Conservation (phyloP, 2,329 filamentous ascomycete species). For the Westerdykella sp. region DNA sequence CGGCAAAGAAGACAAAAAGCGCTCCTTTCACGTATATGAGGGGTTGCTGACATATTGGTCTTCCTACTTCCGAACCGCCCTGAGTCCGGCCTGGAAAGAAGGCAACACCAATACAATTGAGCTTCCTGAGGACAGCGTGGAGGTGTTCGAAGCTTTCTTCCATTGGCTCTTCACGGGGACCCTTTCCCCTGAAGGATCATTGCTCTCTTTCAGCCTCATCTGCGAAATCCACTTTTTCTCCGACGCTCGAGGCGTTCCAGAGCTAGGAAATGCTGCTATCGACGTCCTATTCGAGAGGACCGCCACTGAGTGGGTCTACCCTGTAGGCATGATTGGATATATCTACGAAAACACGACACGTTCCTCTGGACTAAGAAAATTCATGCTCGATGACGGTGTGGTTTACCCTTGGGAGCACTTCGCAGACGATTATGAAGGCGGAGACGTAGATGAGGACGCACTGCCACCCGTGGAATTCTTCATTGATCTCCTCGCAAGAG, state of each 20-base stretch:
- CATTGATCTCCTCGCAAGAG: too few species aligned
- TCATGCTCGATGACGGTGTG: too few species aligned
- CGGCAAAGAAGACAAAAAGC: not conserved
- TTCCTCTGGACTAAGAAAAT: too few species aligned
- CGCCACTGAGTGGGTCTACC: constrained; percentile 1
- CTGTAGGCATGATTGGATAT: not conserved
- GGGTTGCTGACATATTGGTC: constrained; percentile 10
- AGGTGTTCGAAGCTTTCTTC: constrained; percentile 19
- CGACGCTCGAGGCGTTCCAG: constrained; percentile 8
- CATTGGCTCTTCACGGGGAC: constrained; percentile 16
- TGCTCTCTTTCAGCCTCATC: constrained; percentile 1
- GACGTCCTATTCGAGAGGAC: constrained; percentile 6
- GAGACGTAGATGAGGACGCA: too few species aligned
- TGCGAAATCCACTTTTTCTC: constrained; percentile 9
- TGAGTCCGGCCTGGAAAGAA: constrained; percentile 6
- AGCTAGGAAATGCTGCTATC: constrained; percentile 10
- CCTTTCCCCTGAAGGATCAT: not conserved
- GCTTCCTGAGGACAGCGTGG: constrained; percentile 14
- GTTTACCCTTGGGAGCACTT: too few species aligned
- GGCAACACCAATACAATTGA: constrained; percentile 11
- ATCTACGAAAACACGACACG: constrained; percentile 7
- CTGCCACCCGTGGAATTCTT: too few species aligned
- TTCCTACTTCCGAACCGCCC: constrained; percentile 12
- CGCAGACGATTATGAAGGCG: too few species aligned
- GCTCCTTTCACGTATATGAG: constrained; percentile 4